These are phyloP conservation scores for Castanospermum australe DNA, from an alignment of 306 rosid species.

Conservation along the genomic window DNA sequence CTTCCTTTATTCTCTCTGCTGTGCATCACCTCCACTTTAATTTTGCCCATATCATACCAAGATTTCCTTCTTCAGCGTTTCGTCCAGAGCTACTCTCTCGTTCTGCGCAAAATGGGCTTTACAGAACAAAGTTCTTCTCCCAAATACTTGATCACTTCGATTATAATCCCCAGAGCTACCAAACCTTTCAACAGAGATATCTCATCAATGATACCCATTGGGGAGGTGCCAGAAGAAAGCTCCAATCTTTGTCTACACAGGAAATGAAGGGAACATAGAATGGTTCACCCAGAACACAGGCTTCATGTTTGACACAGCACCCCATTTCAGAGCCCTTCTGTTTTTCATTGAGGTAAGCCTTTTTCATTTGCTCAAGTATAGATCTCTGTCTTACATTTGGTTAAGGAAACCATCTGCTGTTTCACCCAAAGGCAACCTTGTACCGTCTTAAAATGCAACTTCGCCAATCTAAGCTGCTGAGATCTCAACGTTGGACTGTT, in stretches of 20 bases:
- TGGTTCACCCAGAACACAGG: conserved; percentile 92
- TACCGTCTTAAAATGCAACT: not conserved
- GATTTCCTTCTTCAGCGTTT: conserved; percentile 49
- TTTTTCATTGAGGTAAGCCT: conserved; percentile 77
- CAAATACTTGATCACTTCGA: conserved; percentile 90
- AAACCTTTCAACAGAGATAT: conserved; percentile 67
- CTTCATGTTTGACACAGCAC: conserved; percentile 66
- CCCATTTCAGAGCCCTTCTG: conserved; percentile 71
- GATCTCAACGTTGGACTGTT: not conserved
- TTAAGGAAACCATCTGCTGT: too few relatives aligned
- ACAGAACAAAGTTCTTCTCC: conserved; percentile 65
- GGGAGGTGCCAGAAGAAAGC: conserved; percentile 56
- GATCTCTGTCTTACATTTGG: not conserved
- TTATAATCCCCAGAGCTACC: conserved; percentile 64
- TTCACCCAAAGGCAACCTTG: too few relatives aligned
- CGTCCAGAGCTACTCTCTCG: conserved; percentile 30
- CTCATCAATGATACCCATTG: conserved; percentile 49
- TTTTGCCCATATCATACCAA: conserved; percentile 31
- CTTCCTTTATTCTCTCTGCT: conserved; percentile 23
- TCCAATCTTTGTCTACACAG: conserved; percentile 77
- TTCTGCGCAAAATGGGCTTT: conserved; percentile 31
- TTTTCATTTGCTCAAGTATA: not conserved
- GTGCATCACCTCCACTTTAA: conserved; percentile 12
- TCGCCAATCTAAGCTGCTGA: not conserved
- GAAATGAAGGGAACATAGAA: conserved; percentile 85